phyloP scores from a whole-genome alignment of 441 rosid genomes.

The Croton laevigatus region DNA sequence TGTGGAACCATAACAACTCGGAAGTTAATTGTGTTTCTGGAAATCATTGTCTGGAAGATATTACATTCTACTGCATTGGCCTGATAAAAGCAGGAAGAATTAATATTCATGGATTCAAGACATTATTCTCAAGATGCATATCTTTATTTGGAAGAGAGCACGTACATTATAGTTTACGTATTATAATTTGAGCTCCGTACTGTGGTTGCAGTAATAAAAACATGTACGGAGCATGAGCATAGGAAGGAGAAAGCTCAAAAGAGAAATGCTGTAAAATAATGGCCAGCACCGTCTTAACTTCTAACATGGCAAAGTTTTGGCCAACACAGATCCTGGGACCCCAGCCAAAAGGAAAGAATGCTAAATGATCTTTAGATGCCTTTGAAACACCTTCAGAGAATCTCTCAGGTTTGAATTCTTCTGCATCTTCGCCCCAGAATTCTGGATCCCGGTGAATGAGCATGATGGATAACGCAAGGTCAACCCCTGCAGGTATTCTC shows the following conservation, averaged over 20 bases:
- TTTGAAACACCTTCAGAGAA: slow-evolving; percentile 42
- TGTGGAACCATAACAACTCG: no score
- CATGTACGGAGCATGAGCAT: slow-evolving; percentile 48
- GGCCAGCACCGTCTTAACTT: slow-evolving; percentile 48
- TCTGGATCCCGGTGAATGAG: slow-evolving; percentile 47
- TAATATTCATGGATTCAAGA: background rate
- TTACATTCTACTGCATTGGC: background rate
- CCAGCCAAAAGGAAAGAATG: slow-evolving; percentile 46
- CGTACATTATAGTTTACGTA: slow-evolving; percentile 23
- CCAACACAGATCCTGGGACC: slow-evolving; percentile 50
- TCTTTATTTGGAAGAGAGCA: background rate
- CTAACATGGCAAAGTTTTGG: slow-evolving; percentile 46
- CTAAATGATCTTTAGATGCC: slow-evolving; percentile 37
- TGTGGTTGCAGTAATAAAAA: slow-evolving; percentile 47
- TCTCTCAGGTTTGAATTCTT: slow-evolving; percentile 48
- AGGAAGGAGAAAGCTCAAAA: slow-evolving; percentile 46
- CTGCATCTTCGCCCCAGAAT: slow-evolving; percentile 46
- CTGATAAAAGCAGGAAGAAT: background rate
- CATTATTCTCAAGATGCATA: background rate
- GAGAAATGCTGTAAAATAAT: slow-evolving; percentile 43
- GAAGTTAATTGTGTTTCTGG: background rate
- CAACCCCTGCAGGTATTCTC: slow-evolving; percentile 42
- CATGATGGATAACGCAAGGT: slow-evolving; percentile 35
- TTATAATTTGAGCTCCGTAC: slow-evolving; percentile 45
- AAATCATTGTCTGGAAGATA: background rate